Evolutionary conservation across 1,139 yeast species (phyloP).

Genomic region (Magnusiomyces magnusii): DNA sequence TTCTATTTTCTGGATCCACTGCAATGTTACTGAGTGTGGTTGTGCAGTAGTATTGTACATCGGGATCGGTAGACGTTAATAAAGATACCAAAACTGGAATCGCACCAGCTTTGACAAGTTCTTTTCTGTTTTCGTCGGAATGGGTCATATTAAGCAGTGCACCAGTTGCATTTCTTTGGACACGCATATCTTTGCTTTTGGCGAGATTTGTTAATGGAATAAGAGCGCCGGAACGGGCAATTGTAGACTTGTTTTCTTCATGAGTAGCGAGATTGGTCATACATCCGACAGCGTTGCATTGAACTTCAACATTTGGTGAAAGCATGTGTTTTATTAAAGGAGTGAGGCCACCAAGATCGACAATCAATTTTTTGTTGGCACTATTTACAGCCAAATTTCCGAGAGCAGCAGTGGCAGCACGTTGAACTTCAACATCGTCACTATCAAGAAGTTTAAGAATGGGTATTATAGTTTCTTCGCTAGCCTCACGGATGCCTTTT

Average conservation of each 20-base stretch:
- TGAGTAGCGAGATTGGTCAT: constrained; percentile 98
- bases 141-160: constrained; percentile 98
- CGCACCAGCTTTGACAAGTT: constrained; percentile 95
- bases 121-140: constrained; percentile 93
- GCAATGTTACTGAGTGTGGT: constrained; percentile 97
- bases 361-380: constrained; percentile 86
- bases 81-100: constrained; percentile 94
- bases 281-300: constrained; percentile 98
- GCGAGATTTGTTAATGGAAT: constrained; percentile 92
- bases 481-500: constrained; percentile 65
- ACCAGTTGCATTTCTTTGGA: constrained; percentile 97
- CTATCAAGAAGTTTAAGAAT: constrained; percentile 79
- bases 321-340: constrained; percentile 97
- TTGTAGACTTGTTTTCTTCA: constrained; percentile 91
- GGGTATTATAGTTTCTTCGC: constrained; percentile 88
- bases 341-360: constrained; percentile 96
- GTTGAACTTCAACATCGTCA: constrained; percentile 87
- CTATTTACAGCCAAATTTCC: constrained; percentile 97
- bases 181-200: constrained; percentile 88
- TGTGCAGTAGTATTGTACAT: constrained; percentile 96
- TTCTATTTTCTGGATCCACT: constrained; percentile 86
- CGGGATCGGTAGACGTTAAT: constrained; percentile 81
- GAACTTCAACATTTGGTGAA: constrained; percentile 95
- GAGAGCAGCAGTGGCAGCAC: constrained; percentile 98
- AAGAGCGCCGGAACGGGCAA: constrained; percentile 95